A percentile compares a stretch with the other conserved stretches of the same genome.
These are phyloP conservation scores for Zygosaccharomyces pseudorouxii DNA, from an alignment of 805 yeast species.

Conservation along the genomic window DNA sequence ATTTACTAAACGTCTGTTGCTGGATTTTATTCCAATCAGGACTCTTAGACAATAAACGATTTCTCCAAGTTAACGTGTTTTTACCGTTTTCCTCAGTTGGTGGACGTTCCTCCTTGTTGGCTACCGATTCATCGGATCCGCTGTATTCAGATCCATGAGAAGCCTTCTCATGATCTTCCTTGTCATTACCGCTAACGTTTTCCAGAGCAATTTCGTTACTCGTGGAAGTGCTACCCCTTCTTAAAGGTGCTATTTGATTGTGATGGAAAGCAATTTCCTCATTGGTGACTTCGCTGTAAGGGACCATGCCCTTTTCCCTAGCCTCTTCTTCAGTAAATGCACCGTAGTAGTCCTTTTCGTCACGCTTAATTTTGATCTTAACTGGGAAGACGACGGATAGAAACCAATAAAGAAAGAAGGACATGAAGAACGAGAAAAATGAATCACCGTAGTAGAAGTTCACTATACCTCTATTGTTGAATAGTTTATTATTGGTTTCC, in stretches of 20 bases:
- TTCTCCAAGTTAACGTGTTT: background rate
- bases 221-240: background rate
- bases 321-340: conserved; percentile 38
- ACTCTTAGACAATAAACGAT: background rate
- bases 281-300: conserved; percentile 30
- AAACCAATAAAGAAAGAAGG: conserved; percentile 38
- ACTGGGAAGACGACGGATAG: conserved; percentile 38
- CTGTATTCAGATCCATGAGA: background rate
- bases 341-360: conserved; percentile 39
- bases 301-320: conserved; percentile 31
- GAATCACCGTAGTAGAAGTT: conserved; percentile 44
- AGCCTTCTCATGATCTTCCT: background rate
- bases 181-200: background rate
- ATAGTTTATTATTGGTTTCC: conserved; percentile 32
- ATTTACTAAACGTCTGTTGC: background rate
- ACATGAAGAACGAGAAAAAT: conserved; percentile 39
- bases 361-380: conserved; percentile 34
- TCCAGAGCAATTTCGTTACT: background rate
- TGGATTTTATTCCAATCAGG: background rate
- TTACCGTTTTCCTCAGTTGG: background rate
- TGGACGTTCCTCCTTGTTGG: background rate
- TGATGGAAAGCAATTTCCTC: conserved; percentile 21
- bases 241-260: background rate
- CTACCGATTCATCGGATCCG: background rate
- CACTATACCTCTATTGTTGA: conserved; percentile 36